These are phyloP conservation scores for Poterioochromonas sp. DNA, from an alignment of 352 stramenopile genomes.

Conservation along the genomic window DNA sequence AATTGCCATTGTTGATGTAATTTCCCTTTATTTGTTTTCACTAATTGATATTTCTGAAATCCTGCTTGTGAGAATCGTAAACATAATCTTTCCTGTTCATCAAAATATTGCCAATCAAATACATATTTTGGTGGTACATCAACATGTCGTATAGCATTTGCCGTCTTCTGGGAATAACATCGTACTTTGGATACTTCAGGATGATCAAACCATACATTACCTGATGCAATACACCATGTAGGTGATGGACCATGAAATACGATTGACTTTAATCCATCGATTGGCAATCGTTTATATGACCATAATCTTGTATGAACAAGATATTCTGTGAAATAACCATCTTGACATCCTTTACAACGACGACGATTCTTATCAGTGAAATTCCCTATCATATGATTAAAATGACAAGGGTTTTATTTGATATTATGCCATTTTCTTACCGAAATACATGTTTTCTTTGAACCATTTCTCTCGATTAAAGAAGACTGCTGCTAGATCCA, in stretches of 20 bases:
- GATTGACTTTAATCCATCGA: background rate
- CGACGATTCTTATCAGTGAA: background rate
- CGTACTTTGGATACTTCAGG: background rate
- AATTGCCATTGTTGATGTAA: too few relatives aligned
- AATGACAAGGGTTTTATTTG: too few relatives aligned
- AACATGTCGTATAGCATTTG: background rate
- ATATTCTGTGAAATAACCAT: constrained; percentile 18
- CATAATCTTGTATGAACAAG: background rate
- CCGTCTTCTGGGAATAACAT: background rate
- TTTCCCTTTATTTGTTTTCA: too few relatives aligned
- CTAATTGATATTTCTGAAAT: too few relatives aligned
- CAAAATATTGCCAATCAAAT: background rate
- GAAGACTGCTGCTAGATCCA: constrained; percentile 4
- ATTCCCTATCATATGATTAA: too few relatives aligned
- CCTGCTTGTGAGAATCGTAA: too few relatives aligned
- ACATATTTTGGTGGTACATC: background rate
- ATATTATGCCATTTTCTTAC: too few relatives aligned
- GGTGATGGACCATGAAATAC: constrained; percentile 12
- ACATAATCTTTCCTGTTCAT: background rate
- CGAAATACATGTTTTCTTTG: background rate
- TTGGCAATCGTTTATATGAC: background rate
- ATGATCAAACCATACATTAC: constrained; percentile 6
- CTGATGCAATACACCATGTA: background rate
- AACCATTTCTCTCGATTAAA: background rate
- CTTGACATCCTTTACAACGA: background rate